Conservation (phyloP, 768 basidiomycete genomes). For the Boletellus ananas region DNA sequence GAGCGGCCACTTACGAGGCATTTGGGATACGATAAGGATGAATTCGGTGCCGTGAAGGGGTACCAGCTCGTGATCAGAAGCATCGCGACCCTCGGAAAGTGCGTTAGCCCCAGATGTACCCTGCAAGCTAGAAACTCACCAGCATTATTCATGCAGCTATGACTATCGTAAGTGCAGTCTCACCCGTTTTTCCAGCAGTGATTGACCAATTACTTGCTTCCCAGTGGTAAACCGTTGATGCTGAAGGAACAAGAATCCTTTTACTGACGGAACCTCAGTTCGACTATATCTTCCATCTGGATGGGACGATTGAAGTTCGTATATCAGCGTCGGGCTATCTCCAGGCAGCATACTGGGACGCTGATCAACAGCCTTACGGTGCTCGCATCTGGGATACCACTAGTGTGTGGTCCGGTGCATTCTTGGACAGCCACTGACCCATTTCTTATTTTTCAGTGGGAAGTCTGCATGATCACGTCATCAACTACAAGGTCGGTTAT, state of each 20-base stretch:
- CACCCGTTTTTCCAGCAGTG: background rate
- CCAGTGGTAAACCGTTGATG: conserved; percentile 29
- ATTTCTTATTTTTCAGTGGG: conserved; percentile 43
- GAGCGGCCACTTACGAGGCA: conserved; percentile 57
- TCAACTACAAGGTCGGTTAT: conserved; percentile 51
- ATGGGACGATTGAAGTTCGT: conserved; percentile 66
- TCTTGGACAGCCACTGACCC: background rate
- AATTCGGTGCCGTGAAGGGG: conserved; percentile 59
- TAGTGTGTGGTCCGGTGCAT: conserved; percentile 36
- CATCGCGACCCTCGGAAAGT: conserved; percentile 63
- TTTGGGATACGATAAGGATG: conserved; percentile 47
- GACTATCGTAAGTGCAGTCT: conserved; percentile 45
- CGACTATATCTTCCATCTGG: conserved; percentile 63
- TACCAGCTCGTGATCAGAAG: conserved; percentile 56
- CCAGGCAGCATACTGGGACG: conserved; percentile 59
- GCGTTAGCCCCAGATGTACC: conserved; percentile 22
- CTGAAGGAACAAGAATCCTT: background rate
- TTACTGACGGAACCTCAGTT: conserved; percentile 36
- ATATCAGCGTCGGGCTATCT: conserved; percentile 67
- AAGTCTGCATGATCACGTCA: conserved; percentile 63
- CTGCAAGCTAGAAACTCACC: background rate
- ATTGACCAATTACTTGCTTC: background rate
- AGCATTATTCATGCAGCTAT: conserved; percentile 37
- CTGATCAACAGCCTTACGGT: conserved; percentile 48
- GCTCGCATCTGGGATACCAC: conserved; percentile 50